These are phyloP conservation scores for Auricularia auricula-judae DNA, from an alignment of 768 basidiomycete genomes.

Conservation along the genomic window DNA sequence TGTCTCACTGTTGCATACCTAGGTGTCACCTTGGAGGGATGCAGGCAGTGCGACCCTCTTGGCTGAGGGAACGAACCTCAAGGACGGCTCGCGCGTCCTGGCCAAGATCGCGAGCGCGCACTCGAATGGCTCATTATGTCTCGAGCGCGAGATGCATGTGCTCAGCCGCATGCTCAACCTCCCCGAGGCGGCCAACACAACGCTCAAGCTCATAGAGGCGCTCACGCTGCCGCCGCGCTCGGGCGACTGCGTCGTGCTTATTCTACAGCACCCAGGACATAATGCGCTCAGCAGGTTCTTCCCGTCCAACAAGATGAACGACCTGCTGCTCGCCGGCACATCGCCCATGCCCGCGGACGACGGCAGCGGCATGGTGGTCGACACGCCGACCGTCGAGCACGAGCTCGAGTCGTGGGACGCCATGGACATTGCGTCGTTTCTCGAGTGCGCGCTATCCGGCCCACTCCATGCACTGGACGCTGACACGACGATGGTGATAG, in stretches of 20 bases:
- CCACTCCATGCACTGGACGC: not conserved
- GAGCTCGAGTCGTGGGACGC: constrained; percentile 45
- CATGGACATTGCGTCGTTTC: constrained; percentile 67
- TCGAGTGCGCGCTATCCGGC: constrained; percentile 40
- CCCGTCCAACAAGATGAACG: constrained; percentile 53
- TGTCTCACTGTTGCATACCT: constrained; percentile 5
- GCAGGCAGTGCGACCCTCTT: constrained; percentile 61
- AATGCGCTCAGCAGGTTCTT: constrained; percentile 65
- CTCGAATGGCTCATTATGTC: constrained; percentile 59
- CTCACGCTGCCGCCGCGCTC: constrained; percentile 53
- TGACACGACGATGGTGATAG: constrained; percentile 20
- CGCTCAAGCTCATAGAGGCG: constrained; percentile 51
- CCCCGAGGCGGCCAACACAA: constrained; percentile 37
- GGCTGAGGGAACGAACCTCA: constrained; percentile 57
- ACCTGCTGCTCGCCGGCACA: constrained; percentile 49
- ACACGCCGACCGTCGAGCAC: constrained; percentile 17
- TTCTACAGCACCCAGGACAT: constrained; percentile 57
- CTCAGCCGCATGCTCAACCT: constrained; percentile 38
- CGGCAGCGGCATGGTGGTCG: constrained; percentile 34
- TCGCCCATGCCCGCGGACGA: constrained; percentile 32
- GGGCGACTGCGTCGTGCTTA: constrained; percentile 60
- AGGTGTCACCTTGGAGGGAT: constrained; percentile 61
- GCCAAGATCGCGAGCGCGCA: constrained; percentile 67
- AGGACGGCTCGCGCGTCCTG: constrained; percentile 56
- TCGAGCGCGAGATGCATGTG: constrained; percentile 64